phyloP scores from a whole-genome alignment of 1,284 basidiomycete genomes.

The Leucoagaricus sp. region DNA sequence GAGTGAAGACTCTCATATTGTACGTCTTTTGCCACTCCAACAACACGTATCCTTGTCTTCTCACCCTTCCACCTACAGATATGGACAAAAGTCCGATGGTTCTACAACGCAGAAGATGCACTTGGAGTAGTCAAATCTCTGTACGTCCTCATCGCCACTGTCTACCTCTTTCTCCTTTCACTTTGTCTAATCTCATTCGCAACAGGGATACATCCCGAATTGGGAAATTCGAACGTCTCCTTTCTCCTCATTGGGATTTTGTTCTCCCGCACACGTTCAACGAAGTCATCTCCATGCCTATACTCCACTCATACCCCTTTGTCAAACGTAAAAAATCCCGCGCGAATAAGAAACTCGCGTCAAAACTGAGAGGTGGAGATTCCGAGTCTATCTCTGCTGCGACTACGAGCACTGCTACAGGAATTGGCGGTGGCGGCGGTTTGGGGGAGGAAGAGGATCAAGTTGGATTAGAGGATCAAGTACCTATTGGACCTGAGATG shows the following conservation, averaged over 20 bases:
- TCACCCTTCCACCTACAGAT: conserved; percentile 40
- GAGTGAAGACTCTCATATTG: conserved; percentile 24
- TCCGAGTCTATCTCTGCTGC: not conserved
- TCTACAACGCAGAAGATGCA: conserved; percentile 44
- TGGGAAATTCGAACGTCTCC: conserved; percentile 43
- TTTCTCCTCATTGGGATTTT: conserved; percentile 45
- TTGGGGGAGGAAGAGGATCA: not conserved
- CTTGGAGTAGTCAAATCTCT: conserved; percentile 42
- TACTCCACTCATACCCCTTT: not conserved
- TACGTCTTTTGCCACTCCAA: conserved; percentile 16
- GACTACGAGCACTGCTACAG: not conserved
- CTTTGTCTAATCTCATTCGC: not conserved
- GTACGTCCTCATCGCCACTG: conserved; percentile 30
- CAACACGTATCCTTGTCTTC: not conserved
- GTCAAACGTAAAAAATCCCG: not conserved
- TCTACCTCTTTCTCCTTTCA: not conserved
- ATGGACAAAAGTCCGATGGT: conserved; percentile 52
- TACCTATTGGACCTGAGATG: conserved; percentile 31
- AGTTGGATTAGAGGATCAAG: conserved; percentile 23
- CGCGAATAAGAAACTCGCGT: not conserved
- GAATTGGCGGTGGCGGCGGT: no score
- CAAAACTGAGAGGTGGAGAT: conserved; percentile 18
- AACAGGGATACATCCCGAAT: conserved; percentile 37
- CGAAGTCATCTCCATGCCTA: conserved; percentile 28
- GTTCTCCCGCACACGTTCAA: conserved; percentile 42